Evolutionary conservation across 2,329 filamentous ascomycete species (phyloP).

Genomic region (Fonsecaea erecta): DNA sequence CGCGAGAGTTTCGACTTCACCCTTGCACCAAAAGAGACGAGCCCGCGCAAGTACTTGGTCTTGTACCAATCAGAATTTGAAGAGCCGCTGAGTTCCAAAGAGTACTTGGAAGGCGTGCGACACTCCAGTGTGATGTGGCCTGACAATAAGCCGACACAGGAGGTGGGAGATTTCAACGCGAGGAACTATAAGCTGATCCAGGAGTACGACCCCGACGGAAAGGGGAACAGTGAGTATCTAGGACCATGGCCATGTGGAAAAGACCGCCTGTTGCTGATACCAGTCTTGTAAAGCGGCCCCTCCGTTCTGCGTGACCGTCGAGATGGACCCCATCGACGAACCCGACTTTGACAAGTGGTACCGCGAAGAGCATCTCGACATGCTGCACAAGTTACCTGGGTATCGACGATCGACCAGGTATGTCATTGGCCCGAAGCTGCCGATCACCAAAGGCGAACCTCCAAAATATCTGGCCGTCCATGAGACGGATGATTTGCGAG

Average conservation of each 20-base stretch:
- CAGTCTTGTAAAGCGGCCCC: constrained; percentile 54
- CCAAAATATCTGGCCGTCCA: constrained; percentile 70
- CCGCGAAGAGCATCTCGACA: constrained; percentile 71
- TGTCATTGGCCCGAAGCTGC: constrained; percentile 61
- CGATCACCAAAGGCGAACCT: constrained; percentile 34
- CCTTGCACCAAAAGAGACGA: constrained; percentile 13
- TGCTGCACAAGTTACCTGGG: constrained; percentile 75
- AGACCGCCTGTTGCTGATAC: neutral
- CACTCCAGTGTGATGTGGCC: constrained; percentile 58
- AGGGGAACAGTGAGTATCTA: constrained; percentile 40
- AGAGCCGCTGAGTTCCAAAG: constrained; percentile 66
- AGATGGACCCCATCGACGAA: constrained; percentile 60
- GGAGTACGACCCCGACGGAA: constrained; percentile 62
- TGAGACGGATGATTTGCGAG: constrained; percentile 72
- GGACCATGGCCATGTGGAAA: neutral
- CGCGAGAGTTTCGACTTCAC: constrained; percentile 24
- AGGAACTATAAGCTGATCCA: constrained; percentile 71
- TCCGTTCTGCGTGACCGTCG: constrained; percentile 66
- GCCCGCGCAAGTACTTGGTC: constrained; percentile 73
- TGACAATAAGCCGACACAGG: constrained; percentile 63
- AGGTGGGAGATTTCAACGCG: constrained; percentile 70
- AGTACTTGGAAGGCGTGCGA: constrained; percentile 63
- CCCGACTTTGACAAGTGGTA: constrained; percentile 72
- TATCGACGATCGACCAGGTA: constrained; percentile 78
- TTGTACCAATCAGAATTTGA: constrained; percentile 79